phyloP scores from a whole-genome alignment of 2,329 filamentous ascomycete genomes.

The Fusarium brachygibbosum region DNA sequence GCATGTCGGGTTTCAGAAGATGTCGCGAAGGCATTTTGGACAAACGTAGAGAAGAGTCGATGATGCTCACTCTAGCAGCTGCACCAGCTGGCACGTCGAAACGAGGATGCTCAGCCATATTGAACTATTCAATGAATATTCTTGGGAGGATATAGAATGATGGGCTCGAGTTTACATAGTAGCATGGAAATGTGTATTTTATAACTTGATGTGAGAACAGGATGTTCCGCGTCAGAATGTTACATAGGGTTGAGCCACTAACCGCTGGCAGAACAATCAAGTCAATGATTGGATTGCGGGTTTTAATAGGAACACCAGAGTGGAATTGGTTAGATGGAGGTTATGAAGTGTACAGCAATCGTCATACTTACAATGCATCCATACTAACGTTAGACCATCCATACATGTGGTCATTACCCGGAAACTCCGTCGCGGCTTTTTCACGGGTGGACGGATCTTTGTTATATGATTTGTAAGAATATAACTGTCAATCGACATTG shows the following conservation, averaged over 20 bases:
- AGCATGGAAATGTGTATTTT: neutral
- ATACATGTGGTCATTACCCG: neutral
- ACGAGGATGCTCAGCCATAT: slow-evolving; percentile 4
- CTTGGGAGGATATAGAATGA: too few species aligned
- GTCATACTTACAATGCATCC: neutral
- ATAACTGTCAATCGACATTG: neutral
- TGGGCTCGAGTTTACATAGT: too few species aligned
- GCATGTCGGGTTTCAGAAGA: slow-evolving; percentile 14
- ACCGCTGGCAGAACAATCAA: neutral
- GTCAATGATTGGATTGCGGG: neutral
- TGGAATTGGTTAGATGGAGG: neutral
- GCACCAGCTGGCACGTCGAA: slow-evolving; percentile 16
- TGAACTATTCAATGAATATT: too few species aligned
- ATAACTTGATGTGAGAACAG: neutral
- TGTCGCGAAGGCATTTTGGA: neutral
- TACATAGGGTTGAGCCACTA: neutral
- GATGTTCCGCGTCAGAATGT: neutral
- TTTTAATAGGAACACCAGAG: neutral
- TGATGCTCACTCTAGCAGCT: slow-evolving; percentile 24
- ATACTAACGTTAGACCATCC: too few species aligned
- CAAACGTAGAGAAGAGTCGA: slow-evolving; percentile 15
- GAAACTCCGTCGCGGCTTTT: neutral
- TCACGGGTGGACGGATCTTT: too few species aligned
- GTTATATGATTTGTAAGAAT: neutral
- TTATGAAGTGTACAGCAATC: neutral